Conservation (phyloP, 2,329 filamentous ascomycete species). For the Trichoderma asperellum region DNA sequence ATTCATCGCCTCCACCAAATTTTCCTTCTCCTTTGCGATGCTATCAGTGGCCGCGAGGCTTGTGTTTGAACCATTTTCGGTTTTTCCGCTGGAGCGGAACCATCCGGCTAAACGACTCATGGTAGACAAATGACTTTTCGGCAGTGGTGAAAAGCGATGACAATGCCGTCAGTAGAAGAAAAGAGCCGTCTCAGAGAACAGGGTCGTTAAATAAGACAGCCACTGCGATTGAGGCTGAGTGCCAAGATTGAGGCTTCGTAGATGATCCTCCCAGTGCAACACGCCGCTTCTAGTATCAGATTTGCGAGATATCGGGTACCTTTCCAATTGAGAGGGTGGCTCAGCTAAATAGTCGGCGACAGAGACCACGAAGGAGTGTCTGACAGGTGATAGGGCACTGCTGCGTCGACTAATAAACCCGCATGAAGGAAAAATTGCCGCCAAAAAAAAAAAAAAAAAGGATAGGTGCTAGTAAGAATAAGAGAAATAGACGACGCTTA, state of each 20-base stretch:
- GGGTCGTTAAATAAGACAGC: not conserved
- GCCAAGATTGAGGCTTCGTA: constrained; percentile 13
- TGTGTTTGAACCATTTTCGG: constrained; percentile 41
- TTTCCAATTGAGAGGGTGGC: not conserved
- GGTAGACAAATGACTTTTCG: constrained; percentile 31
- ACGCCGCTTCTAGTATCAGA: not conserved
- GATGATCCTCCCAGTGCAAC: not conserved
- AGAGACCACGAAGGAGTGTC: not conserved
- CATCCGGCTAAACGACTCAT: constrained; percentile 57
- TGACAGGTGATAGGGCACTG: constrained; percentile 14
- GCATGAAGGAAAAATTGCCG: not conserved
- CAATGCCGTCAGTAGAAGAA: not conserved
- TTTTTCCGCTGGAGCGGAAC: constrained; percentile 48
- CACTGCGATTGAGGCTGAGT: not conserved
- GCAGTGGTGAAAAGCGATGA: not conserved
- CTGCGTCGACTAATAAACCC: constrained; percentile 19
- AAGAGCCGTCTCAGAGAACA: not conserved
- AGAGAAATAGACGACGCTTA: constrained; percentile 15
- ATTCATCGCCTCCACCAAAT: constrained; percentile 63
- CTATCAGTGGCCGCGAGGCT: constrained; percentile 36
- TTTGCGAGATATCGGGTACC: not conserved
- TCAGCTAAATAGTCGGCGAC: constrained; percentile 13
- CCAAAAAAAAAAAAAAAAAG: constrained; percentile 12
- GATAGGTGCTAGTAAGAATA: not conserved
- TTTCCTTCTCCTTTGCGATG: constrained; percentile 51